A percentile compares a stretch with the other conserved stretches of the same genome.
phyloP scores from a whole-genome alignment of 352 stramenopile genomes.

The Hyaloperonospora brassicae region DNA sequence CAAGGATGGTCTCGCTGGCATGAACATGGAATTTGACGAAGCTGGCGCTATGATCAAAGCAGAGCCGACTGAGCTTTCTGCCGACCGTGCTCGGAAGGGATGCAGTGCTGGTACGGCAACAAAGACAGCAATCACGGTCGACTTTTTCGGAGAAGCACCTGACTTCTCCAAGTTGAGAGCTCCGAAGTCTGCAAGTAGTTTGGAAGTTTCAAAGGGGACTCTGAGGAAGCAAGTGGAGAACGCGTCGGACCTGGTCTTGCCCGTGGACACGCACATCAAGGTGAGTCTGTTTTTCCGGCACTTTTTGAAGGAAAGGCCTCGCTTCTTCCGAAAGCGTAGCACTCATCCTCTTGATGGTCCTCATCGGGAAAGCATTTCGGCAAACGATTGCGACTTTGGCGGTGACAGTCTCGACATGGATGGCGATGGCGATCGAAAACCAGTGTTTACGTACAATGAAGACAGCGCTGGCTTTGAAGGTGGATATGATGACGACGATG shows the following conservation, averaged over 20 bases:
- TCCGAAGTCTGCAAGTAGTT: constrained; percentile 25
- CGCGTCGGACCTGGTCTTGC: constrained; percentile 56
- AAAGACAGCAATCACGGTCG: constrained; percentile 30
- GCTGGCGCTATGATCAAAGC: constrained; percentile 24
- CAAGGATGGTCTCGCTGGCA: constrained; percentile 22
- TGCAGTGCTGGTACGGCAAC: constrained; percentile 32
- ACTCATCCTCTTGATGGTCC: constrained; percentile 8
- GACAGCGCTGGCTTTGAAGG: constrained; percentile 33
- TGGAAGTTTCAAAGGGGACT: constrained; percentile 44
- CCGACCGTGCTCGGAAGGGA: constrained; percentile 18
- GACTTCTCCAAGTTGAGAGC: constrained; percentile 44
- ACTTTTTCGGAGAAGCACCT: constrained; percentile 47
- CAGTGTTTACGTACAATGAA: constrained; percentile 31
- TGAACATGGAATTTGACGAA: constrained; percentile 27
- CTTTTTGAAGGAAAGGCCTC: constrained; percentile 68
- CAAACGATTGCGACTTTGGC: constrained; percentile 15
- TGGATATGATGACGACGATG: constrained; percentile 21
- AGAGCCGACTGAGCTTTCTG: constrained; percentile 11
- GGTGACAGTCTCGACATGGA: constrained; percentile 12
- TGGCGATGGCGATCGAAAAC: constrained; percentile 12
- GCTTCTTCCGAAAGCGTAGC: constrained; percentile 44
- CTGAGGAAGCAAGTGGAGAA: constrained; percentile 47
- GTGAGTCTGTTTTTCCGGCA: constrained; percentile 61
- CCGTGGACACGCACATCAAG: constrained; percentile 70
- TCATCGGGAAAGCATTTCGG: constrained; percentile 9